A percentile compares a stretch with the other conserved stretches of the same genome.
Evolutionary conservation across 805 yeast genomes (phyloP).

Genomic region (Teunomyces panamensis): DNA sequence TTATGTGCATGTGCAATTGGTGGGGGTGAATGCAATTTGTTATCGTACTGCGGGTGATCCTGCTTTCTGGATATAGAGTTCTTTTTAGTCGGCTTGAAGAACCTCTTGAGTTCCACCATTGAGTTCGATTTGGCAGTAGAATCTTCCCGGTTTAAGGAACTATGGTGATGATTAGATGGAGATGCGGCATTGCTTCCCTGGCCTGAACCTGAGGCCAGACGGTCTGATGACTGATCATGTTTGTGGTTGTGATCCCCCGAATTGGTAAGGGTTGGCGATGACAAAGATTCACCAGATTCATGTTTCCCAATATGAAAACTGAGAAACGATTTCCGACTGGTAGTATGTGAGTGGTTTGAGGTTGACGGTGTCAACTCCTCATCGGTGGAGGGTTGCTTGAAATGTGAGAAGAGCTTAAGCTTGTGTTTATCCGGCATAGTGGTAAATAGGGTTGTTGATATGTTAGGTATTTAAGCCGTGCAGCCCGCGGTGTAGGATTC

Average conservation of each 20-base stretch:
- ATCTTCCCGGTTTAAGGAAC: conserved; percentile 7
- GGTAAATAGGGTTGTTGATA: not conserved
- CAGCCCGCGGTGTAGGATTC: not conserved
- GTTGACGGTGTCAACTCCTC: conserved; percentile 27
- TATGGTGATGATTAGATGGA: conserved; percentile 8
- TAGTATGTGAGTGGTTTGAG: conserved; percentile 25
- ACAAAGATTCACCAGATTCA: conserved; percentile 36
- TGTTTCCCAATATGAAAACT: conserved; percentile 43
- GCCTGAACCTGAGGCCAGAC: conserved; percentile 4
- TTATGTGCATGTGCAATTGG: conserved; percentile 18
- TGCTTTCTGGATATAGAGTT: conserved; percentile 12
- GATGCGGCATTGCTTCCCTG: not conserved
- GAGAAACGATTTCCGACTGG: conserved; percentile 26
- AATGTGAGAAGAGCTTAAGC: conserved; percentile 39
- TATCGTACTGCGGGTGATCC: conserved; percentile 15
- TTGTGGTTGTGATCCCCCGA: conserved; percentile 19
- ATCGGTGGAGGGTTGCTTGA: conserved; percentile 24
- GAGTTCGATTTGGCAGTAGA: conserved; percentile 41
- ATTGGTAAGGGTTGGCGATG: conserved; percentile 35
- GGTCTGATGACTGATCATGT: conserved; percentile 5
- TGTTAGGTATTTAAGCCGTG: not conserved
- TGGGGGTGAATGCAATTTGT: conserved; percentile 29
- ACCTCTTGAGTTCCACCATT: conserved; percentile 70
- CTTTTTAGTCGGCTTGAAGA: conserved; percentile 58
- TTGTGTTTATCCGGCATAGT: conserved; percentile 45